phyloP scores from a whole-genome alignment of 1,284 basidiomycete species.

The Sporisorium sorghi region DNA sequence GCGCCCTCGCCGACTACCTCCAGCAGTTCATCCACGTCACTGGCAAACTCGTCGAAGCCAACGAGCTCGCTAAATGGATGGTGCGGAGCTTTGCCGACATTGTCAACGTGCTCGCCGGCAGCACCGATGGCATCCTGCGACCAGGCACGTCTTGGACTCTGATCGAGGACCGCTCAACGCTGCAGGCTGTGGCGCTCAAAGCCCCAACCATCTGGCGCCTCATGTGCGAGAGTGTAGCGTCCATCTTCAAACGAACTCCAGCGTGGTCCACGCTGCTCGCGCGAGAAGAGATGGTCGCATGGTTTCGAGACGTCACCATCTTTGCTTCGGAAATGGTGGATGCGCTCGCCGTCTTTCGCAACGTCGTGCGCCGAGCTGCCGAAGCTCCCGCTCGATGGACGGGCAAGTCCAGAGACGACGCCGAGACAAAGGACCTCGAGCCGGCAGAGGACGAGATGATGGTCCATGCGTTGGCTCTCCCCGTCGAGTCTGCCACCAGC shows the following conservation, averaged over 20 bases:
- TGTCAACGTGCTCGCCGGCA: conserved; percentile 63
- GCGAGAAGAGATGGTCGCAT: conserved; percentile 61
- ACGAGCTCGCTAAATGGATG: conserved; percentile 60
- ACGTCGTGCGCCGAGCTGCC: conserved; percentile 47
- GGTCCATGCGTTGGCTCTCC: conserved; percentile 51
- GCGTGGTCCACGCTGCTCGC: conserved; percentile 58
- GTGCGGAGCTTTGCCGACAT: conserved; percentile 64
- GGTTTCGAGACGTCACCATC: conserved; percentile 66
- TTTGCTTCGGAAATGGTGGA: conserved; percentile 66
- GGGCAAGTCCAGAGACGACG: conserved; percentile 22
- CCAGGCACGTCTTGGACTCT: conserved; percentile 58
- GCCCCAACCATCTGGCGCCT: conserved; percentile 61
- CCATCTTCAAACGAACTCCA: conserved; percentile 64
- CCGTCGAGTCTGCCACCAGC: conserved; percentile 57
- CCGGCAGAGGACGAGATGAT: conserved; percentile 45
- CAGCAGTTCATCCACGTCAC: conserved; percentile 47
- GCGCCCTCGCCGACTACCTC: conserved; percentile 50
- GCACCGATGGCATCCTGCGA: conserved; percentile 62
- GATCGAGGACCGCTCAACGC: conserved; percentile 31
- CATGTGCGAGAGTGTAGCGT: conserved; percentile 59
- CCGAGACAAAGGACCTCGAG: conserved; percentile 27
- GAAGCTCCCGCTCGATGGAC: conserved; percentile 39
- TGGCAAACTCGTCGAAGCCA: conserved; percentile 51
- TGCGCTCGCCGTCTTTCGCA: conserved; percentile 50
- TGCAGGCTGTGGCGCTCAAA: conserved; percentile 41